A percentile compares a stretch with the other conserved stretches of the same genome.
phyloP scores from a whole-genome alignment of 768 basidiomycete species.

The Tulasnella sp. region DNA sequence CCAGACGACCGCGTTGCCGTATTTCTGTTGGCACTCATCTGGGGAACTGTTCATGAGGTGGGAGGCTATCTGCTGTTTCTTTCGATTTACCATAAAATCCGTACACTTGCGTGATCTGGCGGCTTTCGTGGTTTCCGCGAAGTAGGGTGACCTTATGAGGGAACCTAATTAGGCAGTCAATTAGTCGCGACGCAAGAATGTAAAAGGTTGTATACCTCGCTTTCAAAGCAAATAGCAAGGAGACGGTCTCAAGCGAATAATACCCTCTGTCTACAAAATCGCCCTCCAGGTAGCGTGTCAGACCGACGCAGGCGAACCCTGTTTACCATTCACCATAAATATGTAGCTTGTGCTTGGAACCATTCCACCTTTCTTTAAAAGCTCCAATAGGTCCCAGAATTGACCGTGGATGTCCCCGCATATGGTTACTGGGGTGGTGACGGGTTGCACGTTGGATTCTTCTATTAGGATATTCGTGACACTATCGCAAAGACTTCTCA shows the following conservation, averaged over 20 bases:
- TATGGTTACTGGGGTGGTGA: conserved; percentile 32
- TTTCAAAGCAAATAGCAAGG: conserved; percentile 76
- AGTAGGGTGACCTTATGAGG: conserved; percentile 86
- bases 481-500: conserved; percentile 28
- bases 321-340: conserved; percentile 48
- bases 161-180: conserved; percentile 41
- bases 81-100: conserved; percentile 79
- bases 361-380: conserved; percentile 72
- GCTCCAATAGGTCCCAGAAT: conserved; percentile 48
- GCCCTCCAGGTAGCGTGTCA: conserved; percentile 40
- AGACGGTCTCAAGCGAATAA: conserved; percentile 91
- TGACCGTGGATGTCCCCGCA: conserved; percentile 37
- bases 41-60: not conserved
- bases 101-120: conserved; percentile 97
- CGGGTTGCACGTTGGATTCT: conserved; percentile 33
- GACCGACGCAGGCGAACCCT: not conserved
- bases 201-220: conserved; percentile 45
- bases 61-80: not conserved
- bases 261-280: conserved; percentile 97
- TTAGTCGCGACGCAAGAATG: not conserved
- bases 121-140: conserved; percentile 90
- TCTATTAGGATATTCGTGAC: conserved; percentile 31
- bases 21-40: conserved; percentile 97
- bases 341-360: conserved; percentile 89
- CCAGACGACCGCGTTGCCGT: conserved; percentile 91